phyloP scores from a whole-genome alignment of 2,329 filamentous ascomycete species.

The Botrytis byssoidea region DNA sequence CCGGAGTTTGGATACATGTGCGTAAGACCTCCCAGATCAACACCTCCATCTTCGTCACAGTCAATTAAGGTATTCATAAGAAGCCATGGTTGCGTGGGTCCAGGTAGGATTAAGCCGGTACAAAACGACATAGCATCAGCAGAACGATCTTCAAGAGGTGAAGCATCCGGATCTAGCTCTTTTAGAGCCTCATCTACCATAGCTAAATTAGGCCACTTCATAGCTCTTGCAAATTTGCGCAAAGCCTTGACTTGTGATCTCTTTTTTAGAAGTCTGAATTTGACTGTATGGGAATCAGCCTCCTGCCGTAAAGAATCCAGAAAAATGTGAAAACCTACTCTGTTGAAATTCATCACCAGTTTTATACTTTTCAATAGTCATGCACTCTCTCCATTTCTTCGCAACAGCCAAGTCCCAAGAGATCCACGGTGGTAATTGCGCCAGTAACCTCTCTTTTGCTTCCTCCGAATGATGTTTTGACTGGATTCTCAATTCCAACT shows the following conservation, averaged over 20 bases:
- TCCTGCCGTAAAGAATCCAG: neutral
- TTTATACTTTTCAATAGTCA: constrained; percentile 61
- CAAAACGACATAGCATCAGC: constrained; percentile 78
- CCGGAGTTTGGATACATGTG: constrained; percentile 68
- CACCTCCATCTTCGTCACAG: constrained; percentile 66
- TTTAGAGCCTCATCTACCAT: constrained; percentile 62
- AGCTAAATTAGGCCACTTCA: constrained; percentile 75
- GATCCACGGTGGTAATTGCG: constrained; percentile 66
- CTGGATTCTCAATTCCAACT: constrained; percentile 69
- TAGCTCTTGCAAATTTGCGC: constrained; percentile 64
- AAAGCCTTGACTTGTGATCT: constrained; percentile 66
- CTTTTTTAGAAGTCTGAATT: constrained; percentile 63
- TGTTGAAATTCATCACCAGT: constrained; percentile 51
- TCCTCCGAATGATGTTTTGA: constrained; percentile 58
- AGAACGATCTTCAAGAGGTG: constrained; percentile 57
- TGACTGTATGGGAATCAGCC: constrained; percentile 44
- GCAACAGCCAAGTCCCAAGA: constrained; percentile 73
- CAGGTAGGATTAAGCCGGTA: constrained; percentile 69
- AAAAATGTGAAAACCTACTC: constrained; percentile 40
- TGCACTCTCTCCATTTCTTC: constrained; percentile 68
- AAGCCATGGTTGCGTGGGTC: constrained; percentile 67
- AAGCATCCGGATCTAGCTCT: constrained; percentile 52
- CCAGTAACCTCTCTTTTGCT: constrained; percentile 62
- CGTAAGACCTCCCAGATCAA: constrained; percentile 63
- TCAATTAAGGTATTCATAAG: constrained; percentile 78